A percentile compares a stretch with the other conserved stretches of the same genome.
Evolutionary conservation across 768 basidiomycete genomes (phyloP).

Genomic region (Crepidotus variabilis): DNA sequence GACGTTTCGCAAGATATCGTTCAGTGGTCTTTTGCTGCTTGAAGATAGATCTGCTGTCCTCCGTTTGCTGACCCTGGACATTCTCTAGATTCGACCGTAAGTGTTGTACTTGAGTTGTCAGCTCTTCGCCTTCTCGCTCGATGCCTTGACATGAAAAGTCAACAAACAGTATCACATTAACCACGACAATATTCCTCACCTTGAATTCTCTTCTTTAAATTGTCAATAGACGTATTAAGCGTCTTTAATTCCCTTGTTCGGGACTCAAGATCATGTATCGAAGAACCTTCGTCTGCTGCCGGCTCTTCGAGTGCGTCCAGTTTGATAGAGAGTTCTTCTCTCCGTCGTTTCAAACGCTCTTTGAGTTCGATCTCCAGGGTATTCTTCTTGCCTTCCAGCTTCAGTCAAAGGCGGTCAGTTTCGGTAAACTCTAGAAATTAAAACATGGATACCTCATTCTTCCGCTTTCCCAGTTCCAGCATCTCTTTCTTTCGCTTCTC

Average conservation of each 20-base stretch:
- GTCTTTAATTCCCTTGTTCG: constrained; percentile 65
- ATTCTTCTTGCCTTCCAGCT: constrained; percentile 77
- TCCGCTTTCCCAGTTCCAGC: constrained; percentile 61
- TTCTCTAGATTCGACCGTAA: constrained; percentile 63
- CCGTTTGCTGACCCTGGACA: constrained; percentile 76
- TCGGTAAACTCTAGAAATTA: not conserved
- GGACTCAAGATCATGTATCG: constrained; percentile 64
- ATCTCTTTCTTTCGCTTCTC: constrained; percentile 71
- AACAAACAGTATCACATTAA: too few species aligned
- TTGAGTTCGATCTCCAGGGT: constrained; percentile 89
- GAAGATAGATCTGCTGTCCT: constrained; percentile 84
- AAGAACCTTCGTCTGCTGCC: constrained; percentile 47
- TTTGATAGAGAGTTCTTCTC: constrained; percentile 73
- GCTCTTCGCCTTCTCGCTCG: constrained; percentile 70
- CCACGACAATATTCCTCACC: constrained; percentile 28
- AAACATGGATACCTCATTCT: constrained; percentile 57
- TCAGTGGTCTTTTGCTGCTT: constrained; percentile 94
- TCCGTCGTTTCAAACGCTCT: constrained; percentile 77
- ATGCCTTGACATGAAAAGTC: constrained; percentile 37
- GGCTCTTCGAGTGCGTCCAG: constrained; percentile 73
- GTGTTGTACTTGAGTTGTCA: constrained; percentile 62
- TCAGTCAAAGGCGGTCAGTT: not conserved
- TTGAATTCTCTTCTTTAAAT: constrained; percentile 59
- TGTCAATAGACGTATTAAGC: constrained; percentile 63
- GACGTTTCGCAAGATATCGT: constrained; percentile 87